A percentile compares a stretch with the other conserved stretches of the same genome.
These are phyloP conservation scores for Saksenaea vasiformis DNA, from an alignment of 371 early-diverging fungal species.

Conservation along the genomic window DNA sequence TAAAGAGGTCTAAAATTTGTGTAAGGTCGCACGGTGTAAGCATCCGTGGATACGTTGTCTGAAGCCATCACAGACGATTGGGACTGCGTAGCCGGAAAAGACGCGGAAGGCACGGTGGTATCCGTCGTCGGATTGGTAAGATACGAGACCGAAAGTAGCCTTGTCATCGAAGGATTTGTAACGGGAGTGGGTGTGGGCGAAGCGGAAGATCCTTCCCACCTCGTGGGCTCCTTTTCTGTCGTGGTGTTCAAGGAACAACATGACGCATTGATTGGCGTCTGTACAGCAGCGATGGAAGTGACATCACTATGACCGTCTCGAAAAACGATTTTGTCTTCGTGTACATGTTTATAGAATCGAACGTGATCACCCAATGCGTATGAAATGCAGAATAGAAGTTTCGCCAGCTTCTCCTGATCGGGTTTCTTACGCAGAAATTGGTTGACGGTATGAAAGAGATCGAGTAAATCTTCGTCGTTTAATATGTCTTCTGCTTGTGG, in stretches of 20 bases:
- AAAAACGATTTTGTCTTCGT: conserved; percentile 42
- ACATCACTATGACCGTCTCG: conserved; percentile 19
- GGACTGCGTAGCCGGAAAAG: conserved; percentile 6
- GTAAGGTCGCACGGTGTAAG: conserved; percentile 36
- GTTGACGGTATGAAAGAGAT: conserved; percentile 43
- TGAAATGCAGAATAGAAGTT: conserved; percentile 43
- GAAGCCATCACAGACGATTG: conserved; percentile 7
- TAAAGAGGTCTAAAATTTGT: conserved; percentile 33
- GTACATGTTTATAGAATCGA: conserved; percentile 36
- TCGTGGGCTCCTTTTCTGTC: conserved; percentile 17
- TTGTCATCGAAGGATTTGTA: conserved; percentile 17
- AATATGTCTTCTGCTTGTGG: conserved; percentile 52
- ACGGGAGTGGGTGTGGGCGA: conserved; percentile 12
- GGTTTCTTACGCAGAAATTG: conserved; percentile 42
- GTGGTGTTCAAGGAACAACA: conserved; percentile 17
- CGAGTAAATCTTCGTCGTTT: conserved; percentile 43
- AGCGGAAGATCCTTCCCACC: conserved; percentile 22
- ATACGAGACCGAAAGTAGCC: conserved; percentile 36
- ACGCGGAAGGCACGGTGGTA: conserved; percentile 7
- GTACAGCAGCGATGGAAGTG: conserved; percentile 26
- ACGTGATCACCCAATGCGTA: conserved; percentile 47
- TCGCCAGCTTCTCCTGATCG: conserved; percentile 38
- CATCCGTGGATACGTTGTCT: conserved; percentile 27
- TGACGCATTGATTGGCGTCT: conserved; percentile 24
- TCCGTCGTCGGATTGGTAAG: conserved; percentile 20